phyloP scores from a whole-genome alignment of 2,329 filamentous ascomycete genomes.

The Scolecobasidium constrictum region DNA sequence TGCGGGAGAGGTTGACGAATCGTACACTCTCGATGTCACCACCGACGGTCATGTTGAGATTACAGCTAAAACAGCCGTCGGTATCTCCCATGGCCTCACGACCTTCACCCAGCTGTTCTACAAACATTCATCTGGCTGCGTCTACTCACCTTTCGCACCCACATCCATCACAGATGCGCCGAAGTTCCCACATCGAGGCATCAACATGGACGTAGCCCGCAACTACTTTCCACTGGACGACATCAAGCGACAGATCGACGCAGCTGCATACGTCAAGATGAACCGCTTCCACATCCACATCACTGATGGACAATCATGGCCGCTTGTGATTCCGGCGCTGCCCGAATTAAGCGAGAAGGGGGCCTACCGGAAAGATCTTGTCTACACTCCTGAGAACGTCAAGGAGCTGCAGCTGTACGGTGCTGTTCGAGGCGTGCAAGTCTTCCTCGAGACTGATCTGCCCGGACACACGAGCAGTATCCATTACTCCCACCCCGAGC shows the following conservation, averaged over 20 bases:
- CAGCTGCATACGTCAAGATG: conserved; percentile 68
- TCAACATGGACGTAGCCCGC: conserved; percentile 69
- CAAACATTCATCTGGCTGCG: conserved; percentile 47
- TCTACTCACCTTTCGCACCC: conserved; percentile 62
- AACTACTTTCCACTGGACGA: conserved; percentile 58
- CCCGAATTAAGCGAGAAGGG: conserved; percentile 63
- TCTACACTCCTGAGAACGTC: conserved; percentile 58
- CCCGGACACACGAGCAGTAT: conserved; percentile 68
- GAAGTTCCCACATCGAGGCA: conserved; percentile 63
- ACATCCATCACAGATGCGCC: conserved; percentile 63
- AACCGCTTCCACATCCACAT: conserved; percentile 73
- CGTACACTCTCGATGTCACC: conserved; percentile 56
- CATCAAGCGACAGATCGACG: conserved; percentile 67
- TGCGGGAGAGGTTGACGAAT: conserved; percentile 59
- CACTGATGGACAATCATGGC: conserved; percentile 79
- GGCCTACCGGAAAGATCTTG: conserved; percentile 56
- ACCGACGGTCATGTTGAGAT: conserved; percentile 50
- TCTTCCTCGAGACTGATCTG: conserved; percentile 70
- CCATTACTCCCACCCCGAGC: conserved; percentile 54
- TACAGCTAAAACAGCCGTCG: conserved; percentile 53
- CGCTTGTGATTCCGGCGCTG: conserved; percentile 65
- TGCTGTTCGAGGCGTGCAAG: conserved; percentile 54
- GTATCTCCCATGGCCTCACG: conserved; percentile 62
- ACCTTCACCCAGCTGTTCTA: conserved; percentile 75
- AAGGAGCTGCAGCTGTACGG: conserved; percentile 60